These are phyloP conservation scores for Cladophialophora chaetospira DNA, from an alignment of 2,329 filamentous ascomycete genomes.

Conservation along the genomic window DNA sequence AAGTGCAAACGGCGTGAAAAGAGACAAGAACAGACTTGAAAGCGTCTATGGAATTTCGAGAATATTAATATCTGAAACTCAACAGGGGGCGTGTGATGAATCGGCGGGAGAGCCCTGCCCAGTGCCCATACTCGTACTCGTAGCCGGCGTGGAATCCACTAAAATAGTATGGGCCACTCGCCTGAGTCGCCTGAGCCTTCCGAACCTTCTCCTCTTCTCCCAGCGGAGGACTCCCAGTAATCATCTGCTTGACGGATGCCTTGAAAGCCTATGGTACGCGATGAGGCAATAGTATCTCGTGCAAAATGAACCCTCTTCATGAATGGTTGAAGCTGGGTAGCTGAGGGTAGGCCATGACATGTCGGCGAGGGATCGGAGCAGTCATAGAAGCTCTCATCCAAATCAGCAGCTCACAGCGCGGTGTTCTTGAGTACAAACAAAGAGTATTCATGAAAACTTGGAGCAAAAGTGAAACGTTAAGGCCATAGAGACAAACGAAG, in stretches of 20 bases:
- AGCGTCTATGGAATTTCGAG: neutral
- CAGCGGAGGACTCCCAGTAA: neutral
- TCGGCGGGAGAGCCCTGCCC: neutral
- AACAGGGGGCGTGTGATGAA: slow-evolving; percentile 3
- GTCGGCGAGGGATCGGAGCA: too few relatives aligned
- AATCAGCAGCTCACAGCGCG: too few relatives aligned
- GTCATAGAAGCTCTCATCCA: too few relatives aligned
- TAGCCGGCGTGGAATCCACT: neutral
- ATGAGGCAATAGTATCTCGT: too few relatives aligned
- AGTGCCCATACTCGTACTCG: too few relatives aligned
- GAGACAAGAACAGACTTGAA: neutral
- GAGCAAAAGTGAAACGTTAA: too few relatives aligned
- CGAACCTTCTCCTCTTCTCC: neutral
- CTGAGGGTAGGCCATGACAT: too few relatives aligned
- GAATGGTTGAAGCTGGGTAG: too few relatives aligned
- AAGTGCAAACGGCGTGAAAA: neutral
- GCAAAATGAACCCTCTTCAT: too few relatives aligned
- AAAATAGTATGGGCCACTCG: neutral
- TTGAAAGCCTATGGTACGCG: neutral
- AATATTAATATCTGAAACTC: slow-evolving; percentile 4
- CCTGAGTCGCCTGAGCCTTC: neutral
- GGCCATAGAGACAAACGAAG: too few relatives aligned
- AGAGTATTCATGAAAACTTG: too few relatives aligned
- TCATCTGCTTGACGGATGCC: neutral
- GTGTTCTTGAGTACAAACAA: too few relatives aligned